A percentile compares a stretch with the other conserved stretches of the same genome.
These are phyloP conservation scores for Linum tenue DNA, from an alignment of 345 rosid genomes.

Conservation along the genomic window DNA sequence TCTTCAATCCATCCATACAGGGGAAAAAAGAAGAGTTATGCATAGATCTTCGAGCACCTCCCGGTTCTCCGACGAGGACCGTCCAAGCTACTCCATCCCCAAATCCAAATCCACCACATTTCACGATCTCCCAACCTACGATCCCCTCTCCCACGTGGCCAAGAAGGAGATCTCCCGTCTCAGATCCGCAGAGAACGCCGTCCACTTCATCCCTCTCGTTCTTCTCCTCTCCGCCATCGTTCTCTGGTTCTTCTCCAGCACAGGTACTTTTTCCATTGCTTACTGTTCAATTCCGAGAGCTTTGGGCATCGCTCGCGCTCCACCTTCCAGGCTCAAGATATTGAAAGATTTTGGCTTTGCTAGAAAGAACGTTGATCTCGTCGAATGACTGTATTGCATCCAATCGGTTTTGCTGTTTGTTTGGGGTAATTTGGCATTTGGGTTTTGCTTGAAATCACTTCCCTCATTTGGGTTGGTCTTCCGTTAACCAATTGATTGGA, in stretches of 20 bases:
- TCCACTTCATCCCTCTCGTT: slow-evolving; percentile 69
- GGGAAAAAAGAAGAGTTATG: slow-evolving; percentile 29
- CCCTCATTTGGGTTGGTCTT: too few species aligned
- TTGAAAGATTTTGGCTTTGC: too few species aligned
- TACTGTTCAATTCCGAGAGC: background rate
- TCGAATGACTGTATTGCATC: too few species aligned
- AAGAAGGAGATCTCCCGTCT: slow-evolving; percentile 47
- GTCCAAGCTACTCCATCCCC: slow-evolving; percentile 15
- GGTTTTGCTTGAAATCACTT: too few species aligned
- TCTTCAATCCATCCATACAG: background rate
- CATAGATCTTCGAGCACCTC: slow-evolving; percentile 51
- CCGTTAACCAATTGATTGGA: too few species aligned
- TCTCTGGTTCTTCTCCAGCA: slow-evolving; percentile 71
- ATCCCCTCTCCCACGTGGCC: slow-evolving; percentile 57
- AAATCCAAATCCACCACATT: background rate
- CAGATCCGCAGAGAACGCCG: slow-evolving; percentile 61
- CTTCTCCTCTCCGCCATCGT: slow-evolving; percentile 48
- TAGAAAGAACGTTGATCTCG: too few species aligned
- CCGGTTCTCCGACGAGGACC: slow-evolving; percentile 31
- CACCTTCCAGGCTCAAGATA: too few species aligned
- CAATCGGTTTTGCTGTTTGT: too few species aligned
- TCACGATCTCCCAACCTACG: slow-evolving; percentile 42
- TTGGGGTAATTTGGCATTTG: too few species aligned
- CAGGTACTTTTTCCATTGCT: slow-evolving; percentile 24
- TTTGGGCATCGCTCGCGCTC: too few species aligned